Evolutionary conservation across 805 yeast genomes (phyloP), one percentile per base, ranked within the genome.

Genomic region (Schwanniomyces vanrijiae): DNA sequence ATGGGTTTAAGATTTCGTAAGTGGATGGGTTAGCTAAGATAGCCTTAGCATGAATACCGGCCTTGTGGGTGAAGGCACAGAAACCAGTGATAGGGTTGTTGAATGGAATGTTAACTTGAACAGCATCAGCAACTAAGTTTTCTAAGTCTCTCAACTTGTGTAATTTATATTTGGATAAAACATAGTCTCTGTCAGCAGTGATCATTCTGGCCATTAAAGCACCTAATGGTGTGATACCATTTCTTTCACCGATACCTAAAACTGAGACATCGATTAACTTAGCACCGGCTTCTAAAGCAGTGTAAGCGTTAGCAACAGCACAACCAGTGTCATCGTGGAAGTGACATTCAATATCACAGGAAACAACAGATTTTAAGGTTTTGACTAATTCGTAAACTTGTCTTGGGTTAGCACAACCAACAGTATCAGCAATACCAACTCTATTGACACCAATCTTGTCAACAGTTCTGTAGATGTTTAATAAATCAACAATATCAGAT

Each of bases 291-390:
- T 80, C 84, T 58, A 80, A 73, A 18, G 84, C 84, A 44, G 84
- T 77, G 64, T 80, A 80, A 25, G 84, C 84, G 57, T 80, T 80
- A 44, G 84, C 84, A 58, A 80, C 76, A 42, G 84, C 83, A 68
- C 84, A 80, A 35, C 84, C 84, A 22, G 84, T 80, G 63, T 80
- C 84, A 59, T 80, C 77, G 67, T 80, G 84, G 76, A 80, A 80
- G 64, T 80, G 84, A 49, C 81, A 75, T 64, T 80, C 84, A 46
- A 80, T 80, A 53, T 80, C 84, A 69, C 84, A 80, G 9, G 73
- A 68, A 40, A 80, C 83, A 20, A 80, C 82, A 0, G 81, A 73
- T 61, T 75, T 79, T 58, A 80, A 71, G 16, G 84, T 79, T 65
- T 77, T 76, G 51, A 80, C 81, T 59, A 80, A 72, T 61, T 80